These are phyloP conservation scores for Pueraria montana DNA, from an alignment of 306 rosid genomes.

Conservation along the genomic window DNA sequence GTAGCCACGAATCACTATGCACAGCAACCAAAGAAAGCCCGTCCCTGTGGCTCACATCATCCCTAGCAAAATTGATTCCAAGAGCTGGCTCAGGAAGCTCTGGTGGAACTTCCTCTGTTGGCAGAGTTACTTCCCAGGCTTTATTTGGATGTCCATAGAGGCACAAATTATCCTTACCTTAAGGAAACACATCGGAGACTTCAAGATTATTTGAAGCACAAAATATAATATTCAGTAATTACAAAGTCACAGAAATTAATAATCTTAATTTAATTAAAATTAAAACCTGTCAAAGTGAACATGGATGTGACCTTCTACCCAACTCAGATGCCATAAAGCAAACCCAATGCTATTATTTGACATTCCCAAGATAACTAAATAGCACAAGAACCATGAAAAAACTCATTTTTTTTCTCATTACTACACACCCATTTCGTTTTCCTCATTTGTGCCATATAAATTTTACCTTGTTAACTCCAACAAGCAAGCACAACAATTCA, in stretches of 20 bases:
- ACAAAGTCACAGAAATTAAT: neutral
- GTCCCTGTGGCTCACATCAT: too few relatives aligned
- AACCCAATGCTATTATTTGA: too few relatives aligned
- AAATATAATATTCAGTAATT: neutral
- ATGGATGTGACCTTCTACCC: neutral
- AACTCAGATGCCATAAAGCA: neutral
- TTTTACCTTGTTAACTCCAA: neutral
- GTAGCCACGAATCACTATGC: too few relatives aligned
- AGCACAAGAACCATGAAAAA: neutral
- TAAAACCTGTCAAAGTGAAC: neutral
- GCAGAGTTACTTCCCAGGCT: too few relatives aligned
- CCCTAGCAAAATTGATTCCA: too few relatives aligned
- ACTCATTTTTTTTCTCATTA: neutral
- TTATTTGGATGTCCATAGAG: too few relatives aligned
- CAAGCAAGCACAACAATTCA: constrained; percentile 38
- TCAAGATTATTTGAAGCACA: neutral
- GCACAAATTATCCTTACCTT: too few relatives aligned
- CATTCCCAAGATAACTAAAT: too few relatives aligned
- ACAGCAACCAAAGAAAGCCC: too few relatives aligned
- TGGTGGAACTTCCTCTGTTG: too few relatives aligned
- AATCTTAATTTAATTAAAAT: neutral
- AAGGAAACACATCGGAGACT: too few relatives aligned
- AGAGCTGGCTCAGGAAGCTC: too few relatives aligned
- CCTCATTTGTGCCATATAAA: neutral
- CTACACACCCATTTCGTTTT: neutral